Percentiles rank a stretch among this genome's conserved stretches.
Conservation (phyloP, 2,329 filamentous ascomycete species). For the Fragosphaeria purpurea region DNA sequence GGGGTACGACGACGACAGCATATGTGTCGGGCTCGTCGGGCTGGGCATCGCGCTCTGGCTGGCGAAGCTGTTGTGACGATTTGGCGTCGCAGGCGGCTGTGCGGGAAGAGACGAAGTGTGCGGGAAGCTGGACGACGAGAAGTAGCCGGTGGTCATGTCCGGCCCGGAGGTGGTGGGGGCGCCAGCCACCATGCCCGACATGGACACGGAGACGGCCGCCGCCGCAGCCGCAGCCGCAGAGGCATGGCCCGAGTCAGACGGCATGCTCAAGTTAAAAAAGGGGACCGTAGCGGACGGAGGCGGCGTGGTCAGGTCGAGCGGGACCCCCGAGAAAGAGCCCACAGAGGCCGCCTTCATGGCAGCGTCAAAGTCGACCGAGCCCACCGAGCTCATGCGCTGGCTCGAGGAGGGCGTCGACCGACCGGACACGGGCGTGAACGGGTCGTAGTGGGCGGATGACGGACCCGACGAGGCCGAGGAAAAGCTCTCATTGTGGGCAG, state of each 20-base stretch:
- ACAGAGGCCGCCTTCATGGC: not conserved
- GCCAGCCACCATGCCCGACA: not conserved
- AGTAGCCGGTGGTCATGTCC: constrained; percentile 3
- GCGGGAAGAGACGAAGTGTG: not conserved
- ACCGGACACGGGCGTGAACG: constrained; percentile 34
- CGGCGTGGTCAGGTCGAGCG: constrained; percentile 24
- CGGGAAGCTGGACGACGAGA: constrained; percentile 4
- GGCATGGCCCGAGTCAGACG: not conserved
- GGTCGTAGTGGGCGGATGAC: constrained; percentile 27
- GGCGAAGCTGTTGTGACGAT: constrained; percentile 11
- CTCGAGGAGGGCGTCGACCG: constrained; percentile 31
- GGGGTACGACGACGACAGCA: constrained; percentile 69
- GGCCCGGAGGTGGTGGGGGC: not conserved
- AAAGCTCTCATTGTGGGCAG: constrained; percentile 23
- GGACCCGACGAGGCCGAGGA: constrained; percentile 23
- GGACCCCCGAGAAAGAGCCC: constrained; percentile 18
- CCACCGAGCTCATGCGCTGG: constrained; percentile 20
- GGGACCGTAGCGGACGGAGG: constrained; percentile 19
- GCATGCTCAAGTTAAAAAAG: constrained; percentile 8
- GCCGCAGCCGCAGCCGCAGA: not conserved
- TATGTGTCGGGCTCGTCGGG: constrained; percentile 59
- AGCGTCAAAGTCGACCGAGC: constrained; percentile 22
- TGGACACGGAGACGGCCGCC: not conserved
- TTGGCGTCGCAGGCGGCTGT: constrained; percentile 9
- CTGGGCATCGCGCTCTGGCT: constrained; percentile 7